Evolutionary conservation across 257 asterid species (phyloP).

Genomic region (Voacanga thouarsii): DNA sequence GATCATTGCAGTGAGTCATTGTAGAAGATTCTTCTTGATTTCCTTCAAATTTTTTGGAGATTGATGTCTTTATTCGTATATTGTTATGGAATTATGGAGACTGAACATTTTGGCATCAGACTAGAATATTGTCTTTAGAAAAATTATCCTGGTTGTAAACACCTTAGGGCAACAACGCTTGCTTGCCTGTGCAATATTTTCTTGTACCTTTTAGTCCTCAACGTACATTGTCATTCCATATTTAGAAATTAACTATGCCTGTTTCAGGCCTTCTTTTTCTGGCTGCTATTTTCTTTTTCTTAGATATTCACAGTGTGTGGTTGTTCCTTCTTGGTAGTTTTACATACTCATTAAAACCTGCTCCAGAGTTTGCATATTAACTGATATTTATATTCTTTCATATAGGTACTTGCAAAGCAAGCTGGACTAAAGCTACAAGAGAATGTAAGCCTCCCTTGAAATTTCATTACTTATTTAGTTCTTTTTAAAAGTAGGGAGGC

Average conservation of each 20-base stretch:
- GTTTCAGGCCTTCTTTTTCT: neutral
- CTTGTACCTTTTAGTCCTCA: neutral
- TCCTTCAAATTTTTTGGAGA: slow-evolving; percentile 17
- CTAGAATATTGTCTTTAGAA: neutral
- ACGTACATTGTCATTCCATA: neutral
- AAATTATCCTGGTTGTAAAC: neutral
- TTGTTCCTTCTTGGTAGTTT: neutral
- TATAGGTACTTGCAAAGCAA: slow-evolving; percentile 88
- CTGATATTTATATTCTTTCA: slow-evolving; percentile 15
- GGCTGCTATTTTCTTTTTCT: neutral
- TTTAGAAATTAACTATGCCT: neutral
- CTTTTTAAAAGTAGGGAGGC: neutral
- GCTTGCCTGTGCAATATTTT: neutral
- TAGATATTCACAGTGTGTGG: neutral
- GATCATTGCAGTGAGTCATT: slow-evolving; percentile 81
- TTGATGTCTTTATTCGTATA: neutral
- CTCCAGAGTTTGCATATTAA: slow-evolving; percentile 13
- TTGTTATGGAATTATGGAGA: neutral
- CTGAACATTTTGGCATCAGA: neutral
- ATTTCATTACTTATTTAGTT: slow-evolving; percentile 14
- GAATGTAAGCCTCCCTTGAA: slow-evolving; percentile 47
- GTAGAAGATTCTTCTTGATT: slow-evolving; percentile 12
- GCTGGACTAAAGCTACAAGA: slow-evolving; percentile 95
- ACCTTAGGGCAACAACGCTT: neutral
- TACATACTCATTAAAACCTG: neutral